A percentile compares a stretch with the other conserved stretches of the same genome.
Evolutionary conservation across 2,329 filamentous ascomycete species (phyloP).

Genomic region (Phoma sp.): DNA sequence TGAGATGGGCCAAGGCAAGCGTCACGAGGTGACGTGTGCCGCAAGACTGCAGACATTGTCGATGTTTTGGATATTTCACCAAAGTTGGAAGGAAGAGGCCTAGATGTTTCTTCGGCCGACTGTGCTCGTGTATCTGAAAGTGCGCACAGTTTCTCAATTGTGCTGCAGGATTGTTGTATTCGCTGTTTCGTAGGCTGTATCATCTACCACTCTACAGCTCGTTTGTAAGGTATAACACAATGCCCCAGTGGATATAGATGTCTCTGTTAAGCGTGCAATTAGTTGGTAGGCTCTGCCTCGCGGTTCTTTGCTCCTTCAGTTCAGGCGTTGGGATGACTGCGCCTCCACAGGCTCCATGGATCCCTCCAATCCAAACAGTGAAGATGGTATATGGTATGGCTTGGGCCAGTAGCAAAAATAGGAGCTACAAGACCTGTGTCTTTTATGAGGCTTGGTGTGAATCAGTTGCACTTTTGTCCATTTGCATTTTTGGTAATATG

Average conservation of each 20-base stretch:
- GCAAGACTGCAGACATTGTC: neutral
- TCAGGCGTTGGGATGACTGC: conserved; percentile 74
- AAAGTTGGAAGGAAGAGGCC: neutral
- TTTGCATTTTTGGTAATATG: too few species aligned
- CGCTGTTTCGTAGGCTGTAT: too few species aligned
- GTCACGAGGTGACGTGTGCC: neutral
- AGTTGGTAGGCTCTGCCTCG: conserved; percentile 57
- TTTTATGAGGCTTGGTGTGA: conserved; percentile 61
- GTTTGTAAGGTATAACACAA: too few species aligned
- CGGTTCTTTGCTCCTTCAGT: conserved; percentile 65
- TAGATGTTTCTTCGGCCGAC: neutral
- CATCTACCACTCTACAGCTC: too few species aligned
- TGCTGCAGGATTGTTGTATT: neutral
- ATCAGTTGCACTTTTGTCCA: too few species aligned
- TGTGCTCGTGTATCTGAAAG: neutral
- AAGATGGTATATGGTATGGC: too few species aligned
- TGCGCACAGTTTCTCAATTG: conserved; percentile 13
- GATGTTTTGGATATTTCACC: neutral
- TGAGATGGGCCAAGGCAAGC: neutral
- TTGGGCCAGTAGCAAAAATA: too few species aligned
- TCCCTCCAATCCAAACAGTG: conserved; percentile 34
- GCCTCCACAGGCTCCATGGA: conserved; percentile 71
- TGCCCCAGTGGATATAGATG: neutral
- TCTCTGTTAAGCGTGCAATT: neutral
- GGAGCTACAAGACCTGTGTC: conserved; percentile 50